These are phyloP conservation scores for Peterozyma toletana DNA, from an alignment of 805 yeast species.

Conservation along the genomic window DNA sequence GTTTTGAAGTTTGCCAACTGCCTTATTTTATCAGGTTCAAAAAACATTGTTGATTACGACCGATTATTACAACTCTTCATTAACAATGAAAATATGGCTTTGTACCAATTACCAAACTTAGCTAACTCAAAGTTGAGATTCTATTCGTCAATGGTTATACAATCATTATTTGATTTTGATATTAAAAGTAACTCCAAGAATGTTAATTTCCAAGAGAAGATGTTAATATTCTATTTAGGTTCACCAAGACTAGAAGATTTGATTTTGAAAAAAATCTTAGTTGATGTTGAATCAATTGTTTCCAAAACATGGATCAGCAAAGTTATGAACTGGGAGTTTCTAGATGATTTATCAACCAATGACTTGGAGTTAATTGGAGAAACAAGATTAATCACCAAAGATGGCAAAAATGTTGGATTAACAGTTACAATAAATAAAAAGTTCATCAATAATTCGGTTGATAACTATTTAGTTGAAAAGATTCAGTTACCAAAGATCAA, in stretches of 20 bases:
- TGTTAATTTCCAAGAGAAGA: constrained; percentile 35
- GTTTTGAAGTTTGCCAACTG: constrained; percentile 40
- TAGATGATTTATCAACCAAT: constrained; percentile 28
- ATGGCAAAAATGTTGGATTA: constrained; percentile 32
- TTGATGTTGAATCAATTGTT: constrained; percentile 45
- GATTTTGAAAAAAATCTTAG: constrained; percentile 48
- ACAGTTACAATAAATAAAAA: constrained; percentile 43
- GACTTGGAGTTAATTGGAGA: constrained; percentile 42
- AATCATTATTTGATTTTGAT: constrained; percentile 42
- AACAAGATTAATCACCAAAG: constrained; percentile 37
- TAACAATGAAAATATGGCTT: constrained; percentile 37
- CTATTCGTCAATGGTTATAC: constrained; percentile 38
- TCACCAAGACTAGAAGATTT: constrained; percentile 54
- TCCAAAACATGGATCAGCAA: constrained; percentile 58
- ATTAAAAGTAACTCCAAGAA: neutral
- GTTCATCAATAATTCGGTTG: constrained; percentile 41
- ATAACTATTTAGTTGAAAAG: constrained; percentile 21
- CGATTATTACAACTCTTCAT: constrained; percentile 59
- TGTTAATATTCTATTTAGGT: constrained; percentile 57
- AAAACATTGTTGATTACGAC: constrained; percentile 30
- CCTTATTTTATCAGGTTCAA: constrained; percentile 29
- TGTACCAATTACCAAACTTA: constrained; percentile 20
- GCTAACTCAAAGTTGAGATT: constrained; percentile 23
- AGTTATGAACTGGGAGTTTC: constrained; percentile 62
- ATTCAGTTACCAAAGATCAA: constrained; percentile 19